A percentile compares a stretch with the other conserved stretches of the same genome.
Conservation (phyloP, 257 asterid species). For the Pogostemon cablin region DNA sequence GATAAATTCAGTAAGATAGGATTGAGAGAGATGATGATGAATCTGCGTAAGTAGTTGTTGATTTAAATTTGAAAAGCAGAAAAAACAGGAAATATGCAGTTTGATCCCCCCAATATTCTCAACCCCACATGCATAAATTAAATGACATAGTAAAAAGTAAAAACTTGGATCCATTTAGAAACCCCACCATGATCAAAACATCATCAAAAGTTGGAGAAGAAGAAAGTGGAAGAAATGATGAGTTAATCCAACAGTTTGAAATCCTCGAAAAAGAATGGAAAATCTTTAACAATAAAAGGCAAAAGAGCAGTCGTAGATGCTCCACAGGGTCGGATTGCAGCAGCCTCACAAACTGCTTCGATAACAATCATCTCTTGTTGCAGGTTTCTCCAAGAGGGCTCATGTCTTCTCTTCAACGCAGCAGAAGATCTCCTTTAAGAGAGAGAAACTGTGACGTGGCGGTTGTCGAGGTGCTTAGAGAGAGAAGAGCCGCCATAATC, state of each 20-base stretch:
- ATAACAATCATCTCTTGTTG: slow-evolving; percentile 8
- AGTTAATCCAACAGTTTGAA: slow-evolving; percentile 24
- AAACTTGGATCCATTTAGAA: background rate
- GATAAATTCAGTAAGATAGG: no score
- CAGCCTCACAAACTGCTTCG: background rate
- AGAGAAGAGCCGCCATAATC: slow-evolving; percentile 41
- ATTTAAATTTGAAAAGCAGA: slow-evolving; percentile 27
- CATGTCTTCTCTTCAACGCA: slow-evolving; percentile 43
- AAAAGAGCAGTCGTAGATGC: background rate
- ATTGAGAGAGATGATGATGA: no score
- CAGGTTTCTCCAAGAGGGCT: slow-evolving; percentile 39
- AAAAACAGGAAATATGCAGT: slow-evolving; percentile 29
- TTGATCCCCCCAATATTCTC: slow-evolving; percentile 16
- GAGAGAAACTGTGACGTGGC: slow-evolving; percentile 34
- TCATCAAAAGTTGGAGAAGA: slow-evolving; percentile 31
- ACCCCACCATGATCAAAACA: slow-evolving; percentile 30
- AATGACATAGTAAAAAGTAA: background rate
- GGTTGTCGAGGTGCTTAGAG: slow-evolving; percentile 40
- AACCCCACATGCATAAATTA: slow-evolving; percentile 1
- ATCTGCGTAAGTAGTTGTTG: background rate
- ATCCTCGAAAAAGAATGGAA: slow-evolving; percentile 33
- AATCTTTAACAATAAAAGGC: background rate
- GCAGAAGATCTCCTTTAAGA: slow-evolving; percentile 31
- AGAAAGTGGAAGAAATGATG: slow-evolving; percentile 27
- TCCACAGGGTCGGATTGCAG: slow-evolving; percentile 17